A percentile compares a stretch with the other conserved stretches of the same genome.
Evolutionary conservation across 768 basidiomycete species (phyloP).

Genomic region (Trametes cubensis): DNA sequence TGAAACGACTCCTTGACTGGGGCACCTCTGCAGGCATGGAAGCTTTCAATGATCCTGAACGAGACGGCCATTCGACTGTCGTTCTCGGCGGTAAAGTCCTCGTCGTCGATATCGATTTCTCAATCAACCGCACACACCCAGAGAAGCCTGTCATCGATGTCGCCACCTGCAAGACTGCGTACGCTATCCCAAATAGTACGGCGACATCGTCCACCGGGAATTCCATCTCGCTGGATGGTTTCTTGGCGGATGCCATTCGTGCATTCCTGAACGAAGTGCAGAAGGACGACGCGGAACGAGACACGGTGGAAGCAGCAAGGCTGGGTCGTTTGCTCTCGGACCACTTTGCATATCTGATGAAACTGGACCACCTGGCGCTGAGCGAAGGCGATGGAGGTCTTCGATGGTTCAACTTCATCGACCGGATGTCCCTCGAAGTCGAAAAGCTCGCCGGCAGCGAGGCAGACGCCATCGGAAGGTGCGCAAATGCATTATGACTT

Average conservation of each 20-base stretch:
- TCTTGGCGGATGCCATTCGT: constrained; percentile 58
- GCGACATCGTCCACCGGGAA: constrained; percentile 43
- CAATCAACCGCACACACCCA: constrained; percentile 44
- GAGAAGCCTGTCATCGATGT: constrained; percentile 45
- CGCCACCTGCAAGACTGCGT: constrained; percentile 70
- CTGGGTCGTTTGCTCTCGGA: constrained; percentile 52
- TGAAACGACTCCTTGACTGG: constrained; percentile 62
- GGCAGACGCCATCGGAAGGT: constrained; percentile 57
- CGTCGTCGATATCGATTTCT: constrained; percentile 75
- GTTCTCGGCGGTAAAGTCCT: constrained; percentile 80
- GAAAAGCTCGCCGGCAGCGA: constrained; percentile 57
- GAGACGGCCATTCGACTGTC: constrained; percentile 52
- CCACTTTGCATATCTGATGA: constrained; percentile 69
- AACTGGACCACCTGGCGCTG: constrained; percentile 68
- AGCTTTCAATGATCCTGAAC: constrained; percentile 62
- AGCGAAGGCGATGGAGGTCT: constrained; percentile 64
- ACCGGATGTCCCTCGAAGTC: constrained; percentile 52
- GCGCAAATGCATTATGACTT: constrained; percentile 8
- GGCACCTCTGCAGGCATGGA: constrained; percentile 72
- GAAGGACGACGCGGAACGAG: constrained; percentile 50
- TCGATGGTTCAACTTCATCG: constrained; percentile 75
- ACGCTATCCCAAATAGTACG: constrained; percentile 55
- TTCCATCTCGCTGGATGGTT: constrained; percentile 62
- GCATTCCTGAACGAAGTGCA: constrained; percentile 64
- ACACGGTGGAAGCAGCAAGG: constrained; percentile 54